A percentile compares a stretch with the other conserved stretches of the same genome.
Evolutionary conservation across 208 protist species (phyloP).

Genomic region (Acanthamoeba comandoni): DNA sequence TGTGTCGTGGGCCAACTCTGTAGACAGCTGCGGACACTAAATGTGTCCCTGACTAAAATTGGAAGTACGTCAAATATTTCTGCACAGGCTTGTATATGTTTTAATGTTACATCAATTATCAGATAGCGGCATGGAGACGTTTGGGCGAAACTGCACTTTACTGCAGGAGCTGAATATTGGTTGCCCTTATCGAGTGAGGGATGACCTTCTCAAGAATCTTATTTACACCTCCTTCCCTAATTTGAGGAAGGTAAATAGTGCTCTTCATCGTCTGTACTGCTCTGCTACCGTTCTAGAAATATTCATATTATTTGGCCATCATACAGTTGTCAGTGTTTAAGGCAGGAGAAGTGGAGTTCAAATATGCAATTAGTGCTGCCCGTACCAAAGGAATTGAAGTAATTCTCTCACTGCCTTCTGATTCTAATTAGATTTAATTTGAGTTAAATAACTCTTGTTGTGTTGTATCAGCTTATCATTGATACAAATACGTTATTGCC

Average conservation of each 20-base stretch:
- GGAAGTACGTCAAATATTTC: background rate
- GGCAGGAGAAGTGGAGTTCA: conserved; percentile 37
- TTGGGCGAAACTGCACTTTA: conserved; percentile 35
- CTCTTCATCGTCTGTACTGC: background rate
- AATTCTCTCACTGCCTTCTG: background rate
- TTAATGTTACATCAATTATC: background rate
- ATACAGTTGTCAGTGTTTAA: conserved; percentile 14
- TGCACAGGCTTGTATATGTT: background rate
- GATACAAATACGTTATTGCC: conserved; percentile 63
- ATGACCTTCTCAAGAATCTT: conserved; percentile 60
- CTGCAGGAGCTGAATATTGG: conserved; percentile 34
- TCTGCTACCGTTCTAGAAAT: background rate
- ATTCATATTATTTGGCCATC: background rate
- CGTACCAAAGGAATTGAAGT: conserved; percentile 54
- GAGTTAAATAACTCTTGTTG: too few relatives aligned
- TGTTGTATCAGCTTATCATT: background rate
- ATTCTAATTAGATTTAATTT: too few relatives aligned
- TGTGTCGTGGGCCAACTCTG: conserved; percentile 12
- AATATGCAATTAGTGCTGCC: conserved; percentile 50
- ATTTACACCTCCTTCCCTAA: conserved; percentile 63
- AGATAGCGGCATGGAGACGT: conserved; percentile 27
- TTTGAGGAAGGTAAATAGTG: background rate
- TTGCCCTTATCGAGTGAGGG: conserved; percentile 41
- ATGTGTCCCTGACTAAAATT: conserved; percentile 61
- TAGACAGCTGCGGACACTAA: conserved; percentile 24